Evolutionary conservation across 768 basidiomycete genomes (phyloP).

Genomic region (Paxillus rubicundulus): DNA sequence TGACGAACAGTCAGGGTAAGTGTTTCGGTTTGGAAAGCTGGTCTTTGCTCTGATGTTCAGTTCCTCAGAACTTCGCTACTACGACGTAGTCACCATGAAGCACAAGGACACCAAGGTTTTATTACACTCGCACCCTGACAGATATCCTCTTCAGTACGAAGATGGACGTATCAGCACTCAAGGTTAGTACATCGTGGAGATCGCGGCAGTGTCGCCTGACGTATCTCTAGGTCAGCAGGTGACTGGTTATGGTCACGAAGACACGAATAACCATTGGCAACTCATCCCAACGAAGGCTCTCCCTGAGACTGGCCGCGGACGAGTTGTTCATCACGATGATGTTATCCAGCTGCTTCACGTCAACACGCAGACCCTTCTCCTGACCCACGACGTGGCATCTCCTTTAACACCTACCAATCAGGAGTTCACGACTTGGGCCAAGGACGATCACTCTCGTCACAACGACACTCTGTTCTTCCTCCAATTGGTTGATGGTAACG

Average conservation of each 20-base stretch:
- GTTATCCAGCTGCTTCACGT: constrained; percentile 86
- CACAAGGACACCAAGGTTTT: constrained; percentile 94
- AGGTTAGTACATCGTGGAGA: constrained; percentile 44
- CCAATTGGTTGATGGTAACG: constrained; percentile 64
- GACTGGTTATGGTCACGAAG: constrained; percentile 91
- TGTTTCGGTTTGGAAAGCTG: background rate
- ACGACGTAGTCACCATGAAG: constrained; percentile 79
- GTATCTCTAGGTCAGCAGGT: constrained; percentile 78
- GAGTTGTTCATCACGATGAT: constrained; percentile 88
- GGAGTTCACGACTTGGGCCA: constrained; percentile 92
- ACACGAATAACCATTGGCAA: constrained; percentile 95
- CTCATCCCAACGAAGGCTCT: constrained; percentile 93
- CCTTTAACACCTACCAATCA: constrained; percentile 97
- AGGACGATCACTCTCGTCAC: constrained; percentile 70
- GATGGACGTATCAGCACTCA: constrained; percentile 95
- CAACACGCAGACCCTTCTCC: constrained; percentile 74
- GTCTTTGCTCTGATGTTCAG: background rate
- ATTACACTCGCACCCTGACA: constrained; percentile 89
- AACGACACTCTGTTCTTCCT: constrained; percentile 91
- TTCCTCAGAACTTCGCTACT: constrained; percentile 83
- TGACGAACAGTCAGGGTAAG: constrained; percentile 88
- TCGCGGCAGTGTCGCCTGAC: background rate
- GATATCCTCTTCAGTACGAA: constrained; percentile 90
- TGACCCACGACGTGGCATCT: constrained; percentile 97
- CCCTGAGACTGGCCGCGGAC: constrained; percentile 90